Evolutionary conservation across 257 asterid genomes (phyloP).

Genomic region (Gynochthodes officinalis): DNA sequence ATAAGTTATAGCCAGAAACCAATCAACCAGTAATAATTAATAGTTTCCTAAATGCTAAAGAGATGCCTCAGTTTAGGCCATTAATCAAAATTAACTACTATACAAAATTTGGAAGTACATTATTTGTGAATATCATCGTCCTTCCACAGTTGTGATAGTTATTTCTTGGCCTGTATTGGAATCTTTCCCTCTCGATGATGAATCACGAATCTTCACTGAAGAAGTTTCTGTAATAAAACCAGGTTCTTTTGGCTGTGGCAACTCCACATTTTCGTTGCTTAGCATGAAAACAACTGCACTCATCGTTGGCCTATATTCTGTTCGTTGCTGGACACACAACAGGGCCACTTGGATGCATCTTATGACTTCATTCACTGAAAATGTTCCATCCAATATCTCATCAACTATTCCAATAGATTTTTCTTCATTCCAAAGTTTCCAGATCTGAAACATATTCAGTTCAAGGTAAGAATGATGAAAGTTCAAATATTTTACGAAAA

Average conservation of each 20-base stretch:
- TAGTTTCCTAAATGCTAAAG: too few species aligned
- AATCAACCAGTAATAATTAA: too few species aligned
- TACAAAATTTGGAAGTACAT: background rate
- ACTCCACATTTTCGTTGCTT: conserved; percentile 21
- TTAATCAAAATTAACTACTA: background rate
- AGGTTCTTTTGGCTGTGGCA: conserved; percentile 14
- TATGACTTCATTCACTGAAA: conserved; percentile 20
- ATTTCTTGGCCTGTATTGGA: background rate
- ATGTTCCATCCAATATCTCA: conserved; percentile 23
- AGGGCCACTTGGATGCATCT: conserved; percentile 58
- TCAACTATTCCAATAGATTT: conserved; percentile 40
- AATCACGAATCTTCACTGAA: background rate
- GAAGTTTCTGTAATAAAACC: conserved; percentile 11
- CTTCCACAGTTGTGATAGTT: conserved; percentile 3
- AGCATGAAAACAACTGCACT: conserved; percentile 36
- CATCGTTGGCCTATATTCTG: conserved; percentile 45
- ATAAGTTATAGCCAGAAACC: background rate
- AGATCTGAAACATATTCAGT: conserved; percentile 36
- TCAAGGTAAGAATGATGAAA: background rate
- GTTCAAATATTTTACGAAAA: background rate
- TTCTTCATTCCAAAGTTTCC: conserved; percentile 56
- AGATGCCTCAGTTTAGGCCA: too few species aligned
- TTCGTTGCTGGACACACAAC: conserved; percentile 54
- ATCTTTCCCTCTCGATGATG: conserved; percentile 1
- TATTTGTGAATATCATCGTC: conserved; percentile 1